These are phyloP conservation scores for Taphrina wiesneri DNA, from an alignment of 1,139 yeast genomes.

Conservation along the genomic window DNA sequence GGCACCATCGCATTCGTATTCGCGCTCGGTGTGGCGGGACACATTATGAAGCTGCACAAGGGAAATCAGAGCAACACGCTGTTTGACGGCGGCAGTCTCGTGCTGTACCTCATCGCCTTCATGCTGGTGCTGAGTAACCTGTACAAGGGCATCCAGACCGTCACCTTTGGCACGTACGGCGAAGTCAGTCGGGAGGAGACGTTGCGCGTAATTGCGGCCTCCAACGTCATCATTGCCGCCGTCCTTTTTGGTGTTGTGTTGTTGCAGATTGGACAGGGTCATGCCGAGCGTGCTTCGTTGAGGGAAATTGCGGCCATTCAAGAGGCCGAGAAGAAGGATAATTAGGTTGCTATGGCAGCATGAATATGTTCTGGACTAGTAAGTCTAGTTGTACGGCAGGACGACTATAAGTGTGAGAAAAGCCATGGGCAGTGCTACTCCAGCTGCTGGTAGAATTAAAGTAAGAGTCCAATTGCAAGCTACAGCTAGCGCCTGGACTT, in stretches of 20 bases:
- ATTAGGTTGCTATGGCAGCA: neutral
- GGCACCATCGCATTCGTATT: conserved; percentile 63
- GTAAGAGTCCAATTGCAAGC: too few relatives aligned
- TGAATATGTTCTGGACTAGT: neutral
- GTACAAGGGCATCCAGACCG: conserved; percentile 74
- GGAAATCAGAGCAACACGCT: conserved; percentile 53
- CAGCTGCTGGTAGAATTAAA: too few relatives aligned
- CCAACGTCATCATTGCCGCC: conserved; percentile 72
- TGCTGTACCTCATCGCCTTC: conserved; percentile 66
- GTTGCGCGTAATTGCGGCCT: conserved; percentile 86
- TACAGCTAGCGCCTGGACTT: too few relatives aligned
- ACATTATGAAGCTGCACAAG: conserved; percentile 75
- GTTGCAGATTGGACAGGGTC: conserved; percentile 85
- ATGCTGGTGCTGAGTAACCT: conserved; percentile 83
- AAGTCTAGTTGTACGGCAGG: too few relatives aligned
- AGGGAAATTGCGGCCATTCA: conserved; percentile 43
- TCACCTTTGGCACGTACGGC: conserved; percentile 80
- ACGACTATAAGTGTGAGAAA: too few relatives aligned
- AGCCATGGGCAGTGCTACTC: too few relatives aligned
- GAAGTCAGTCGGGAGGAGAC: conserved; percentile 87
- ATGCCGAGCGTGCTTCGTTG: conserved; percentile 75
- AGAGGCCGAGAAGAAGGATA: conserved; percentile 38
- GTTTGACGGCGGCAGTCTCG: conserved; percentile 85
- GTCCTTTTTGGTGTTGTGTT: conserved; percentile 74
- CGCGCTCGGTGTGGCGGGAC: conserved; percentile 67